phyloP scores from a whole-genome alignment of 495 filamentous ascomycete species.

The Xanthoparmelia taractica region DNA sequence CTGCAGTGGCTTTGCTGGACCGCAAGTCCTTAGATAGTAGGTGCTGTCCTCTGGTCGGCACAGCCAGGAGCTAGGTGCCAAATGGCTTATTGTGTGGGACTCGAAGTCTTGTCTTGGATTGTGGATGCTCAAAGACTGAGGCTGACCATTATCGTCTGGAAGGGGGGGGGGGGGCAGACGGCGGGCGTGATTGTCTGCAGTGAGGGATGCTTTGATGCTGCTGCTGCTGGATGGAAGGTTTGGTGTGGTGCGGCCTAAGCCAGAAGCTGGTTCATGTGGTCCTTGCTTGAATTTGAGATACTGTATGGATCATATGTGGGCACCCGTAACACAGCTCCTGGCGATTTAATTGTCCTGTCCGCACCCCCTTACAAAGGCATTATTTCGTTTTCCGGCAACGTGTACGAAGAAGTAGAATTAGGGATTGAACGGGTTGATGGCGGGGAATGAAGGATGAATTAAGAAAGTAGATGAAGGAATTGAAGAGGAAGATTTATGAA shows the following conservation, averaged over 20 bases:
- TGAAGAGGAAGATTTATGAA: background rate
- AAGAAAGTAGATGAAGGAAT: background rate
- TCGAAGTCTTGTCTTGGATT: background rate
- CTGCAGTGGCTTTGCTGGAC: constrained; percentile 10
- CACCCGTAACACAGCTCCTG: constrained; percentile 6
- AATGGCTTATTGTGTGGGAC: background rate
- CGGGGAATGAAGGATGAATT: background rate
- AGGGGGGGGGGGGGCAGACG: constrained; percentile 1
- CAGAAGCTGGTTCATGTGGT: constrained; percentile 4
- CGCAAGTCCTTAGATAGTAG: too few species aligned
- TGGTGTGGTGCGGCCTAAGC: background rate
- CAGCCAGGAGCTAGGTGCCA: background rate
- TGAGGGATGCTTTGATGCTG: background rate
- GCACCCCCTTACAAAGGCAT: background rate
- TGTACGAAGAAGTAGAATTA: background rate
- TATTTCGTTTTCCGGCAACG: background rate
- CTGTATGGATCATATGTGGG: background rate
- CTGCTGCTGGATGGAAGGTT: background rate
- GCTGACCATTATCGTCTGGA: background rate
- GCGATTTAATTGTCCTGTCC: background rate
- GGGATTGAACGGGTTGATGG: background rate
- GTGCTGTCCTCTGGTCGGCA: background rate
- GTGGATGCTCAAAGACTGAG: constrained; percentile 4
- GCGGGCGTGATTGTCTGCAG: background rate
- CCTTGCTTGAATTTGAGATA: constrained; percentile 2